Base-by-base conservation (phyloP, 1,284 basidiomycete species). In the Ceratobasidium papillatum region DNA sequence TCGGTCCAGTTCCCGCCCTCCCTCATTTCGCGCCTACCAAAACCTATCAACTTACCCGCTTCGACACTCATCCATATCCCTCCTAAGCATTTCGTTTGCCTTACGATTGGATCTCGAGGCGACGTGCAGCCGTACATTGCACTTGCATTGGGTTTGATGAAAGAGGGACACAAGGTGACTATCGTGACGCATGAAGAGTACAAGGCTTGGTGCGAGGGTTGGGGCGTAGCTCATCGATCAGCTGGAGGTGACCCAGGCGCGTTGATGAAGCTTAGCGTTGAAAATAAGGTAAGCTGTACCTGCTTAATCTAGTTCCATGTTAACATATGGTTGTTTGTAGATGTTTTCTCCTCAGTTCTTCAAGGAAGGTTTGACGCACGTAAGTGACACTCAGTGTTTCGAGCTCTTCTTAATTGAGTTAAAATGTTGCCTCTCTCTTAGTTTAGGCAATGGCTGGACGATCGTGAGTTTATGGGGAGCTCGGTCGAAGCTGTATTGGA, bases 281-380 rank as follows among this genome's bases (percentile, higher is more conserved):
- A 88, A 71, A 54, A 72, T 56, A 59, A 41, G 43, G 75, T 74
- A 9, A 43, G 69, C 59, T 19, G 32, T 43, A 19, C 12, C 19
- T 65, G 45, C 11, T 34, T 22, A 14, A 8, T 25, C n/a, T 19
- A 2, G 17, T 19, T n/a, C 19, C 30, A 27, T 25, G 52, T 3
- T 17, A 9, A 32, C 17, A 66, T 19, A 2, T 11, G 41, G 12
- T n/a, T 2, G 49, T 56, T n/a, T 58, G 19, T 82, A 91, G 86
- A 94, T 93, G 87, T 94, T 94, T 82, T 92, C 91, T 0, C 89
- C 92, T 0, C 89, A 91, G n/a, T 94, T 94, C 80, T 90, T 94
- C 83, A 91, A 87, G 78, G 90, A 93, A 80, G 89, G 89, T 54
- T 81, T 94, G 5, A 83, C 83, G 11, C 85, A 87, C 76, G 87